Conservation (phyloP, 805 yeast genomes). For the Torulaspora delbrueckii region DNA sequence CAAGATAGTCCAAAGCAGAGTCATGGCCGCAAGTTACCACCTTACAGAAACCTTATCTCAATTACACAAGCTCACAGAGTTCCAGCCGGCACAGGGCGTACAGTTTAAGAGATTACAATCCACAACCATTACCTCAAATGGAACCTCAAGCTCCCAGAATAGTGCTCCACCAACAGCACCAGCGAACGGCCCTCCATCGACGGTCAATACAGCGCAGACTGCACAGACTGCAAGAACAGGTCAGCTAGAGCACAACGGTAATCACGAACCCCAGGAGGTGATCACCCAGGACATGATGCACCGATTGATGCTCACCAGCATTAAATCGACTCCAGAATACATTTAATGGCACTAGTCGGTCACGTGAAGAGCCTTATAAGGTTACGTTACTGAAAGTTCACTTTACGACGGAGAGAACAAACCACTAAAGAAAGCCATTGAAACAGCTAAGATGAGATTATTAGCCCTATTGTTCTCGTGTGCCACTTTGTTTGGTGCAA, state of each 20-base stretch:
- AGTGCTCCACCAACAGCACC: slow-evolving; percentile 14
- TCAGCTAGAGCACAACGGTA: slow-evolving; percentile 11
- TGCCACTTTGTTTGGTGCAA: slow-evolving; percentile 12
- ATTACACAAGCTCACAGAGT: slow-evolving; percentile 47
- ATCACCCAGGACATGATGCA: slow-evolving; percentile 33
- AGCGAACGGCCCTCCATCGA: slow-evolving; percentile 10
- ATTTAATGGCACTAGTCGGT: slow-evolving; percentile 13
- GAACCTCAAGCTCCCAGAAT: slow-evolving; percentile 10
- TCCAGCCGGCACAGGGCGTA: slow-evolving; percentile 57
- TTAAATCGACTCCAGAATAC: slow-evolving; percentile 33
- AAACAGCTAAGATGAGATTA: slow-evolving; percentile 12
- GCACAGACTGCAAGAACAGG: slow-evolving; percentile 14
- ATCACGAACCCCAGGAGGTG: slow-evolving; percentile 11
- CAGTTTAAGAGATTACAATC: slow-evolving; percentile 19
- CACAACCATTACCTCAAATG: slow-evolving; percentile 3
- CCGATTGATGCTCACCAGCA: slow-evolving; percentile 29
- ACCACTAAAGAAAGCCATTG: neutral
- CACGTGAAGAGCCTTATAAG: slow-evolving; percentile 3
- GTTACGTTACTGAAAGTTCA: neutral
- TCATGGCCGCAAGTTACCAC: slow-evolving; percentile 45
- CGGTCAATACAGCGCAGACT: slow-evolving; percentile 12
- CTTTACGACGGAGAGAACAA: neutral
- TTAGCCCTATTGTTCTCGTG: slow-evolving; percentile 15
- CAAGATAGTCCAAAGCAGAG: slow-evolving; percentile 66
- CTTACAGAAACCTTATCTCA: slow-evolving; percentile 45